These are phyloP conservation scores for Podila minutissima DNA, from an alignment of 192 early-diverging fungal genomes.

Conservation along the genomic window DNA sequence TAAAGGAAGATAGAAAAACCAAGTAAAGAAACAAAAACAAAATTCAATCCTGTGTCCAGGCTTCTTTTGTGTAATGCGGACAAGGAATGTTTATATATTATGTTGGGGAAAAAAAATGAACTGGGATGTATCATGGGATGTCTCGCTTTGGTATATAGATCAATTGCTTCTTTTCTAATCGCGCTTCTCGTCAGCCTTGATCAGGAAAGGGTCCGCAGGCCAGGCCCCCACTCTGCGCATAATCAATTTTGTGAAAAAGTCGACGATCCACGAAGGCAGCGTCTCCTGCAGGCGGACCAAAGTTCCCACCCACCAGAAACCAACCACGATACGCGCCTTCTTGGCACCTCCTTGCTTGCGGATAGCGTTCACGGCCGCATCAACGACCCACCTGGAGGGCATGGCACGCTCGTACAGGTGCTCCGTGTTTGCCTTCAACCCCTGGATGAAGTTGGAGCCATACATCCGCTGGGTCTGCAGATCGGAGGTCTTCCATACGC, in stretches of 20 bases:
- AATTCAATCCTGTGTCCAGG: no score
- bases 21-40: no score
- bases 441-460: constrained; percentile 29
- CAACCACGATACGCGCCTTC: constrained; percentile 34
- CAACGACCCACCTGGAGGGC: constrained; percentile 51
- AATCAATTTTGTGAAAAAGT: constrained; percentile 34
- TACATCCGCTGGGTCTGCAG: constrained; percentile 29
- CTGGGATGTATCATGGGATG: no score
- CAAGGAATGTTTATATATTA: no score
- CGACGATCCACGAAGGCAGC: constrained; percentile 35
- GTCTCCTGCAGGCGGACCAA: constrained; percentile 37
- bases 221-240: constrained; percentile 33
- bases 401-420: constrained; percentile 28
- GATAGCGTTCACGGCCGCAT: constrained; percentile 39
- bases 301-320: constrained; percentile 45
- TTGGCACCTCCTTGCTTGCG: constrained; percentile 29
- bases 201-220: constrained; percentile 40
- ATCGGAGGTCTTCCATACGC: constrained; percentile 22
- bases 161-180: neutral
- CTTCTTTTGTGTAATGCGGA: no score
- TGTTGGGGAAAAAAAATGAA: no score
- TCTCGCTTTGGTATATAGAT: no score
- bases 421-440: constrained; percentile 9
- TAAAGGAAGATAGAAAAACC: constrained; percentile 18
- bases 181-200: constrained; percentile 22